Evolutionary conservation across 371 early-diverging fungal genomes (phyloP), one percentile per base, ranked within the genome.

Genomic region (Mortierella sp.): DNA sequence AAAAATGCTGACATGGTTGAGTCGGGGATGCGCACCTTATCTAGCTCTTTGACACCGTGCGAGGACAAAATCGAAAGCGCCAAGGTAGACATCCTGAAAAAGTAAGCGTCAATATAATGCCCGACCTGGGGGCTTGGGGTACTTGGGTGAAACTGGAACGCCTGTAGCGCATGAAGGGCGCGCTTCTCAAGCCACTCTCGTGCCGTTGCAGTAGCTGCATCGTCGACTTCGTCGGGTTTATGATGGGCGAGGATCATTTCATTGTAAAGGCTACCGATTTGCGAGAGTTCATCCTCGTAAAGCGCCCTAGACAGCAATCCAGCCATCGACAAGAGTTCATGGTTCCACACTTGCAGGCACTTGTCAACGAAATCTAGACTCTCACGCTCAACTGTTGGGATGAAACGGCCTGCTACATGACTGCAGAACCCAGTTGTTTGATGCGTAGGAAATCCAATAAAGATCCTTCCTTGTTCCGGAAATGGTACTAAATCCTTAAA

Each of bases 321-420:
- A 16, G 93, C 92, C 64, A 94, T 88, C 3, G 91, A 75, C 20
- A 96, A 79, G 4, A 97, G 72, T 62, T 97, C 97, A 61, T 90
- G 90, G 77, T 97, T 97, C 95, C 95, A 97, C 16, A 89, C 75
- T 37, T 90, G 91, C 4, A 97, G 87, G 40, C 90, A 89, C 14
- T 91, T 90, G 76, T 97, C 97, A 14, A 96, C 96, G 86, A 97
- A 96, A 72, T 97, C 97, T 57, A 97, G 90, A 43, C 90, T 90
- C 77, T 97, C 97, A 72, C 97, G 91, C 75, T 97, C 97, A 0
- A 93, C 87, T 14, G 96, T 96, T 4, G 97, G 97, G 70, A 97
- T 97, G 63, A 97, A 89, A 11, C 94, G 93, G 10, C 92, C 95
- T 0, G 95, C 95, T 70, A 97, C 86, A 71, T 95, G 95, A 39